Evolutionary conservation across 2,329 filamentous ascomycete species (phyloP).

Genomic region (Ascochyta pisi): DNA sequence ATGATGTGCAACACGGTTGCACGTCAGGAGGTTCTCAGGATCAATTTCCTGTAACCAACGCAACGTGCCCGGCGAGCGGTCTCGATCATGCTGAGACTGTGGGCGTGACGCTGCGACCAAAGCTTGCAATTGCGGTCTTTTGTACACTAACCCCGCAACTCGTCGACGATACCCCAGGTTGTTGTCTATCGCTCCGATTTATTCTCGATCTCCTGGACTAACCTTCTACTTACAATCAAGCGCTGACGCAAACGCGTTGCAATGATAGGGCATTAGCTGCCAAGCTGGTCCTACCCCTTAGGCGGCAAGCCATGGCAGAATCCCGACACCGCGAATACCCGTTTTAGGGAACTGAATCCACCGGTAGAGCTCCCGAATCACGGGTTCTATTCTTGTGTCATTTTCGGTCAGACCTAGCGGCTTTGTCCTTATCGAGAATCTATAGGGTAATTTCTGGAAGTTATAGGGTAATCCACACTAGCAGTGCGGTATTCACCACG

Average conservation of each 20-base stretch:
- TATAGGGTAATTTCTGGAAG: conserved; percentile 43
- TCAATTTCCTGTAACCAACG: conserved; percentile 13
- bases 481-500: conserved; percentile 19
- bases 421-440: conserved; percentile 37
- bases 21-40: conserved; percentile 2
- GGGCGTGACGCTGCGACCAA: conserved; percentile 20
- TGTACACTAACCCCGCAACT: conserved; percentile 26
- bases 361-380: conserved; percentile 22
- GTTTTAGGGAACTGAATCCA: conserved; percentile 40
- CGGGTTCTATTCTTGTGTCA: conserved; percentile 35
- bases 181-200: conserved; percentile 22
- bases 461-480: conserved; percentile 48
- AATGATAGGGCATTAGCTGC: conserved; percentile 27
- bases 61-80: conserved; percentile 14
- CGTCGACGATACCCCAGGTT: conserved; percentile 19
- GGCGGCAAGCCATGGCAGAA: conserved; percentile 37
- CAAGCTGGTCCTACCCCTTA: conserved; percentile 8
- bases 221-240: conserved; percentile 28
- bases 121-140: conserved; percentile 28
- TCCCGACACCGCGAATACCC: conserved; percentile 39
- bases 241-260: conserved; percentile 15
- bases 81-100: conserved; percentile 20
- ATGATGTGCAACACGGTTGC: conserved; percentile 10
- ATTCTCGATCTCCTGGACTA: conserved; percentile 29
- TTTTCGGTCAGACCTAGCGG: conserved; percentile 28